Evolutionary conservation across 1,284 basidiomycete species (phyloP), one percentile per base, ranked within the genome.

Genomic region (Chondrostereum purpureum): DNA sequence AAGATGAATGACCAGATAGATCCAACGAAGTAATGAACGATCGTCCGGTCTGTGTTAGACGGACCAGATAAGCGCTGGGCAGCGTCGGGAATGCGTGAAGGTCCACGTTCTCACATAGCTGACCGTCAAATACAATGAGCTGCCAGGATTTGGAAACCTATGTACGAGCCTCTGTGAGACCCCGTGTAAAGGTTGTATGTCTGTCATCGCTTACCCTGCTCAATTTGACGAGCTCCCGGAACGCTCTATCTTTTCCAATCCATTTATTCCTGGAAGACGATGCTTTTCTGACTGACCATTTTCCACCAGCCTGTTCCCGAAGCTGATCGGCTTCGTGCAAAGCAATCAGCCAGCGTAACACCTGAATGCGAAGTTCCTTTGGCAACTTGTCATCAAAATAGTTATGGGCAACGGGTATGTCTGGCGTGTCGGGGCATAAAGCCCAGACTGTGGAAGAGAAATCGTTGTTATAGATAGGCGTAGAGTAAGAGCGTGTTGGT

Each of bases 121-220:
- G 87, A 5, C 92, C 92, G 59, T 96, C 93, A 52, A 87, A 81
- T 38, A 85, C 82, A 22, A 94, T 78, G 4, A 68, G 60, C 43
- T 77, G 80, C 92, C 92, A 97, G 3, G 70, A 59, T 58, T 78
- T 86, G 14, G 86, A 94, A 1, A 96, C 90, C 88, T 94, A 33
- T 3, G 59, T 49, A 47, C 36, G n/a, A n/a, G 10, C 18, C 18
- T 38, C 21, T 2, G 22, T 41, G 18, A 41, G n/a, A 22, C 2
- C 12, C 13, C 14, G 10, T 10, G 3, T 14, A 39, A 14, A 39
- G 16, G 20, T 19, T 31, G 44, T 13, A 22, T 38, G 45, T n/a
- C n/a, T 57, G 58, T 40, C 50, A 48, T 22, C 43, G 67, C 79
- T 64, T 62, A 94, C 92, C 68, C 87, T 73, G 59, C 82, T 83